Evolutionary conservation across 176 grass and related monocot genomes (phyloP).

Genomic region (Ensete glaucum): DNA sequence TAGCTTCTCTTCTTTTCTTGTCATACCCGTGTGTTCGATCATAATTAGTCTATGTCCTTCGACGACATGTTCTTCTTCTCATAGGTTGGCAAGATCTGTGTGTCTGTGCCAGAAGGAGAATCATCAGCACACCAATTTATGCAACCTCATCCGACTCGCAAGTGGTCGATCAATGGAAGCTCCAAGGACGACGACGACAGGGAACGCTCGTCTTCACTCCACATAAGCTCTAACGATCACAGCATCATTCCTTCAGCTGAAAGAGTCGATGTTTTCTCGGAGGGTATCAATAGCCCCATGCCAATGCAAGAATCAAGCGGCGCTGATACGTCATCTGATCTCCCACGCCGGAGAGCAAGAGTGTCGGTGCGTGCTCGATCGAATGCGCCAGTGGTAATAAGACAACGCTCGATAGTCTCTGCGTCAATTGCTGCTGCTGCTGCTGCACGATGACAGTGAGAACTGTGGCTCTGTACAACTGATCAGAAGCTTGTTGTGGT

Average conservation of each 20-base stretch:
- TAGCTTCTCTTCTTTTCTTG: too few species aligned
- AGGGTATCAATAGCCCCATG: not conserved
- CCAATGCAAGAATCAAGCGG: not conserved
- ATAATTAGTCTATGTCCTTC: too few species aligned
- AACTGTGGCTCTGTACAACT: not conserved
- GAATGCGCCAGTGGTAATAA: conserved; percentile 16
- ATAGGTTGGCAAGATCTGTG: not conserved
- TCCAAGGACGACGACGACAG: not conserved
- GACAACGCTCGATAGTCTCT: too few species aligned
- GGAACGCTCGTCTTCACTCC: not conserved
- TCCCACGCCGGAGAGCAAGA: conserved; percentile 3
- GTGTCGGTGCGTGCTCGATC: conserved; percentile 23
- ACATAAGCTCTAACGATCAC: not conserved
- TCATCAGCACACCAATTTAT: conserved; percentile 2
- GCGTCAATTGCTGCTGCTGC: too few species aligned
- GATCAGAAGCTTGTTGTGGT: not conserved
- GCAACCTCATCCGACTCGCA: not conserved
- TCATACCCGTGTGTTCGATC: not conserved
- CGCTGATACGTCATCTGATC: not conserved
- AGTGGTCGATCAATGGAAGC: not conserved
- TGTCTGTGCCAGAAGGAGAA: not conserved
- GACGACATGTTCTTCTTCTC: not conserved
- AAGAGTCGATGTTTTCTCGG: not conserved
- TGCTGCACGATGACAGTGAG: too few species aligned
- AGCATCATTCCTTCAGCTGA: not conserved